These are phyloP conservation scores for Haplosporangium gracile DNA, from an alignment of 192 early-diverging fungal genomes.

Conservation along the genomic window DNA sequence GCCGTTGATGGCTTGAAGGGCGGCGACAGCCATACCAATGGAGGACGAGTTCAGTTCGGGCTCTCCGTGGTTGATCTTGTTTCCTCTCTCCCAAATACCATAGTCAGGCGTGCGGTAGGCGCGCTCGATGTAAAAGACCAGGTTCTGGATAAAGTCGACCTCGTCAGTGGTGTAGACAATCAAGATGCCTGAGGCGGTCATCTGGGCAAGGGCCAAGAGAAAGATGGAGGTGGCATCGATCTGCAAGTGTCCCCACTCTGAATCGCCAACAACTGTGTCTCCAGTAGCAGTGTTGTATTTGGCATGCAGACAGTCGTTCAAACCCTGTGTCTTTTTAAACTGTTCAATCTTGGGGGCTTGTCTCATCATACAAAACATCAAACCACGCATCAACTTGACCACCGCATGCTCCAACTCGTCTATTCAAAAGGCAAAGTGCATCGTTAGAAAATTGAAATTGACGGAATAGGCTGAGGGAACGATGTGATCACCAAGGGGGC, in stretches of 20 bases:
- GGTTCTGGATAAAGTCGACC: slow-evolving; percentile 88
- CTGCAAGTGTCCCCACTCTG: slow-evolving; percentile 91
- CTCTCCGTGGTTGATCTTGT: slow-evolving; percentile 89
- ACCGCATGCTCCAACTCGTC: slow-evolving; percentile 90
- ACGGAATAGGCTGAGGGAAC: not conserved
- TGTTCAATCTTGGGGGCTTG: slow-evolving; percentile 85
- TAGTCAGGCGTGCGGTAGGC: slow-evolving; percentile 88
- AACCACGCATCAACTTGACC: slow-evolving; percentile 88
- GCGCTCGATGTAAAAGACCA: slow-evolving; percentile 91
- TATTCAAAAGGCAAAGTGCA: slow-evolving; percentile 12
- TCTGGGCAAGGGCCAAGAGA: slow-evolving; percentile 82
- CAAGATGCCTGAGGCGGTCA: slow-evolving; percentile 82
- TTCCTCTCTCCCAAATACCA: slow-evolving; percentile 92
- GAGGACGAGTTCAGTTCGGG: slow-evolving; percentile 90
- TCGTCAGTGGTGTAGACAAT: slow-evolving; percentile 89
- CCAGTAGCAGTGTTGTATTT: slow-evolving; percentile 90
- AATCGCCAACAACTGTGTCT: slow-evolving; percentile 87
- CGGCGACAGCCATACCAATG: slow-evolving; percentile 91
- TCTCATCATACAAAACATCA: slow-evolving; percentile 86
- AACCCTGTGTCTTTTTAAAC: slow-evolving; percentile 85
- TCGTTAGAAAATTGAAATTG: not conserved
- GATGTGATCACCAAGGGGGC: not conserved
- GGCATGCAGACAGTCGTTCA: slow-evolving; percentile 86
- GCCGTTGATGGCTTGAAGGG: slow-evolving; percentile 86
- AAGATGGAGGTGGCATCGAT: slow-evolving; percentile 91